phyloP scores from a whole-genome alignment of 169 alveolate species.

The Eimeria maxima region DNA sequence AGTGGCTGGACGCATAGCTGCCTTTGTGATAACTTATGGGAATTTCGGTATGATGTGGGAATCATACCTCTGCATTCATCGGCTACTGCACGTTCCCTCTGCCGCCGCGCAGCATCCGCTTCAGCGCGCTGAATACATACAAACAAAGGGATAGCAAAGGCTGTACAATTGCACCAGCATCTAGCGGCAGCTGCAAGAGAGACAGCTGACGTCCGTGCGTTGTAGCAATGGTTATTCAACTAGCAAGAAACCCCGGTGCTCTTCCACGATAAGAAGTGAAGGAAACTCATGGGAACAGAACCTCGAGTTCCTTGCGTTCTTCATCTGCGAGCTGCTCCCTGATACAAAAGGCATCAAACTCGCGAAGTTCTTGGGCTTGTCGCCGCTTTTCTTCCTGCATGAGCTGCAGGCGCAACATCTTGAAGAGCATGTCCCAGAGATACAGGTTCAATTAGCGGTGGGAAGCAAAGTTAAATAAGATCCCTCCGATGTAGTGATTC shows the following conservation, averaged over 20 bases:
- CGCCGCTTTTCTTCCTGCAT: slow-evolving; percentile 61
- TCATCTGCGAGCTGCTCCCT: slow-evolving; percentile 46
- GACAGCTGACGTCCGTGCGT: not conserved
- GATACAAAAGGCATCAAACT: slow-evolving; percentile 37
- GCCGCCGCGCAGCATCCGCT: slow-evolving; percentile 56
- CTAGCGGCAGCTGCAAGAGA: not conserved
- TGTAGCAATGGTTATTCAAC: not conserved
- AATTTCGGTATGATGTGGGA: not conserved
- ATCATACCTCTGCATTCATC: slow-evolving; percentile 68
- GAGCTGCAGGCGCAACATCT: slow-evolving; percentile 21
- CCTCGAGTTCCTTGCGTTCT: slow-evolving; percentile 62
- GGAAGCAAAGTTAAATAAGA: not conserved
- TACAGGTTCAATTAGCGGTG: not conserved
- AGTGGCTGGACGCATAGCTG: not conserved
- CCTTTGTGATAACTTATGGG: not conserved
- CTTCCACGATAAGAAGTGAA: not conserved
- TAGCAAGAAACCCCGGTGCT: not conserved
- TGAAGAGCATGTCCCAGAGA: not conserved
- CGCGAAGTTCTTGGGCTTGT: slow-evolving; percentile 33
- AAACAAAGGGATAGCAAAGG: not conserved
- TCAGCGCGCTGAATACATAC: slow-evolving; percentile 29
- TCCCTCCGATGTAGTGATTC: too few relatives aligned
- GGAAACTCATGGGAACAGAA: not conserved
- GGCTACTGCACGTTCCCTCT: slow-evolving; percentile 16
- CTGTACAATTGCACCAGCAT: not conserved